phyloP scores from a whole-genome alignment of 768 basidiomycete genomes.

The Leccinum olivaceopallidum region DNA sequence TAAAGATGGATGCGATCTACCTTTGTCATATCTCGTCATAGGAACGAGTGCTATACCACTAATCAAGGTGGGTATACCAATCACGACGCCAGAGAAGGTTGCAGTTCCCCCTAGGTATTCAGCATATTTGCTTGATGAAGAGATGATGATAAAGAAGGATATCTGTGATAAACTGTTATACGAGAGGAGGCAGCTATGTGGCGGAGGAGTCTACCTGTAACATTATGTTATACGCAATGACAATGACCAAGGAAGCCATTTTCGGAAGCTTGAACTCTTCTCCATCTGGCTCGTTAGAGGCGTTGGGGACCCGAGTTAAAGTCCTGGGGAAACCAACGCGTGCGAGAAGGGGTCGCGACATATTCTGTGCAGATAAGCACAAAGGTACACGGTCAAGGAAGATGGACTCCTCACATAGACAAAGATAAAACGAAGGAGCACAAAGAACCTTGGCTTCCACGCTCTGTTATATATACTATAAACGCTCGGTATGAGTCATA shows the following conservation, averaged over 20 bases:
- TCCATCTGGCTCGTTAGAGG: constrained; percentile 19
- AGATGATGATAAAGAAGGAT: constrained; percentile 69
- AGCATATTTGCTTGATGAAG: constrained; percentile 64
- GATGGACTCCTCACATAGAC: not conserved
- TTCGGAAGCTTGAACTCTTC: constrained; percentile 50
- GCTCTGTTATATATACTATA: not conserved
- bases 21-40: constrained; percentile 54
- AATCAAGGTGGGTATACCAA: constrained; percentile 67
- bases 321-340: not conserved
- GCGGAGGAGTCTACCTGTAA: constrained; percentile 16
- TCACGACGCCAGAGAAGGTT: constrained; percentile 66
- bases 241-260: constrained; percentile 43
- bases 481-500: not conserved
- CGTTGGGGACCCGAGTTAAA: not conserved
- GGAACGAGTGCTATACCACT: constrained; percentile 60
- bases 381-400: not conserved
- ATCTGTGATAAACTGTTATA: constrained; percentile 34
- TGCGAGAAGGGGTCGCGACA: not conserved
- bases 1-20: constrained; percentile 31
- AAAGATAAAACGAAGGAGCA: not conserved
- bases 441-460: not conserved
- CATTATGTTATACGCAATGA: constrained; percentile 44
- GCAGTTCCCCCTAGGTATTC: constrained; percentile 62
- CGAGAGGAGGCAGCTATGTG: not conserved
- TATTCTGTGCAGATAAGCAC: not conserved